Evolutionary conservation across 306 rosid species (phyloP), one percentile per base, ranked within the genome.

Genomic region (Trifolium fragiferum): DNA sequence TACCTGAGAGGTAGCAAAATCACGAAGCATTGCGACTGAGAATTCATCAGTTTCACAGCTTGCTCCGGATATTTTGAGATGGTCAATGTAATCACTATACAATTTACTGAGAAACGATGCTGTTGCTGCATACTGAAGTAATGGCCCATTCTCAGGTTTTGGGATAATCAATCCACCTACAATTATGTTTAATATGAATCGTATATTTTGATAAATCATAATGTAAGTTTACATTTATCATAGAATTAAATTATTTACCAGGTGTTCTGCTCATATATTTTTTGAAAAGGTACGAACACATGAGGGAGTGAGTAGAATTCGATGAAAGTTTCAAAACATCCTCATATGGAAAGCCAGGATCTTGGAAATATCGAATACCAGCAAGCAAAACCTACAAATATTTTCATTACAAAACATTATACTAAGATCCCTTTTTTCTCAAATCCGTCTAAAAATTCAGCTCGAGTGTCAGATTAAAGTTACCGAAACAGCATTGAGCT

Each of bases 51-150:
- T 80, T 59, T 68, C 66, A 62, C 97, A 86, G 40, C 55, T 81
- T 75, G 79, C 78, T 41, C 86, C 76, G 2, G 89, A 75, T 33
- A 68, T 49, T 30, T 65, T 78, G 72, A 82, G 77, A 81, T 85
- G 90, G 66, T 82, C 81, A 58, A 85, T 95, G 82, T 93, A 93
- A 78, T 93, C 97, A 3, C 92, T 77, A 67, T 82, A 90, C 77
- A 90, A 78, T 85, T 89, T 89, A 68, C 89, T 81, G 50, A 90
- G 89, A 73, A 93, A 89, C 59, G 98, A 87, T 66, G 97, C 86
- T 51, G 97, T 90, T 70, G 90, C 93, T 58, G 92, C 92, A 74
- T 83, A 87, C 68, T 90, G 89, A 46, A 90, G 93, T 33, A 81
- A 67, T 63, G 74, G 77, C 41, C 59, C 96, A 67, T 77, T 65